Percentiles rank a stretch among this genome's conserved stretches.
phyloP scores from a whole-genome alignment of 345 rosid genomes.

The Eucalyptus viminalis region DNA sequence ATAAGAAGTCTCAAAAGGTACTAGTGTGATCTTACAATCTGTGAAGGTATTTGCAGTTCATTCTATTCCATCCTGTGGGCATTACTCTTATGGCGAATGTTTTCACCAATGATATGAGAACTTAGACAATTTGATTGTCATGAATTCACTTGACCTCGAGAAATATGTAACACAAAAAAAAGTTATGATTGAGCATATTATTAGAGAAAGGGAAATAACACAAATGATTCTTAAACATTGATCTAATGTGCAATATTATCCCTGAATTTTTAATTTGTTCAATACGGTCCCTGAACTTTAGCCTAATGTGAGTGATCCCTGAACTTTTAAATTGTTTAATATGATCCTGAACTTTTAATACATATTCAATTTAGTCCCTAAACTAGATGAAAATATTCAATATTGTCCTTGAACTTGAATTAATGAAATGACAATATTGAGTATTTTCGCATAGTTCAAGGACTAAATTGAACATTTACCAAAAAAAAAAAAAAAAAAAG shows the following conservation, averaged over 20 bases:
- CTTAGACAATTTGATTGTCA: background rate
- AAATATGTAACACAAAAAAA: background rate
- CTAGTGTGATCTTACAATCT: background rate
- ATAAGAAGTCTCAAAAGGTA: background rate
- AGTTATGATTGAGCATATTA: background rate
- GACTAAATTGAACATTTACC: background rate
- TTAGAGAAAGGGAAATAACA: background rate
- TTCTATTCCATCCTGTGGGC: background rate
- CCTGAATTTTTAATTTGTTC: no score
- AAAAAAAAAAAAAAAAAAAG: no score
- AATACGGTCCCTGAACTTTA: fast-evolving
- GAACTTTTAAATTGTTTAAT: no score
- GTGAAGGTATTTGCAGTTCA: background rate
- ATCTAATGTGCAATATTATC: background rate
- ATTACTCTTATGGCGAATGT: background rate
- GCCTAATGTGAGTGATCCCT: background rate
- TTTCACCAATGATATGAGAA: background rate
- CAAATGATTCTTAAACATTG: background rate
- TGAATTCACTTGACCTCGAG: background rate
- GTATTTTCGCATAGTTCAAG: background rate
- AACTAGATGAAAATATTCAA: background rate
- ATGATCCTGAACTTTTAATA: no score
- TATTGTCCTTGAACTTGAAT: background rate
- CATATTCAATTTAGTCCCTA: no score
- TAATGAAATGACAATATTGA: background rate